Conservation (phyloP, 225 moss, liverwort and hornwort species). For the Pleurozium schreberi region DNA sequence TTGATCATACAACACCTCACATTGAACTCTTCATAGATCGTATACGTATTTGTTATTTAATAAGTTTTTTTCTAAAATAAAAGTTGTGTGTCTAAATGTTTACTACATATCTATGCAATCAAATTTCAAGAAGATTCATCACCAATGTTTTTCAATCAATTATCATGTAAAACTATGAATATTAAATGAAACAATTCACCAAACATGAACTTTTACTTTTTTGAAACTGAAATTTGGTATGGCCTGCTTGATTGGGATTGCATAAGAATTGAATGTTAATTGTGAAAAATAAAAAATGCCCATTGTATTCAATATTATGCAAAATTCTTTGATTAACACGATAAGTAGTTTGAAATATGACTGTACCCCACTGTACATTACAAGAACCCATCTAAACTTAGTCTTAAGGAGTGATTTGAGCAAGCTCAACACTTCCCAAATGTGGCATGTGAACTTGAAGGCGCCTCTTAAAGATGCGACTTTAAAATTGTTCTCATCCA, state of each 20-base stretch:
- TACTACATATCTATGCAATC: not conserved
- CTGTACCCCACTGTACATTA: not conserved
- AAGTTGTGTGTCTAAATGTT: not conserved
- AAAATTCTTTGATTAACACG: not conserved
- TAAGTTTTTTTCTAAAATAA: not conserved
- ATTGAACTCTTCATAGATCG: not conserved
- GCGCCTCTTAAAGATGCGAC: not conserved
- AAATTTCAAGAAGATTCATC: not conserved
- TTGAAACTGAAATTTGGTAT: not conserved
- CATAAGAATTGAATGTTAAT: not conserved
- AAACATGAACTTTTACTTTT: not conserved
- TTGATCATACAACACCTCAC: not conserved
- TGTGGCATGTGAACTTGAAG: not conserved
- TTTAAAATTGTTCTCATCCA: not conserved
- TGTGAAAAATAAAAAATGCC: not conserved
- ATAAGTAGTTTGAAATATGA: not conserved
- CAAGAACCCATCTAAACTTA: not conserved
- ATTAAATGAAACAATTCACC: not conserved
- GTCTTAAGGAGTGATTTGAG: not conserved
- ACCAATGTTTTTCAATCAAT: not conserved
- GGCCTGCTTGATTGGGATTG: not conserved
- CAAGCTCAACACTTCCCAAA: no score
- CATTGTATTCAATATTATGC: not conserved
- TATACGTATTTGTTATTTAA: not conserved
- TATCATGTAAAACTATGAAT: not conserved